Evolutionary conservation across 2,329 filamentous ascomycete species (phyloP), one percentile per base, ranked within the genome.

Genomic region (Aspergillaceae sp.): DNA sequence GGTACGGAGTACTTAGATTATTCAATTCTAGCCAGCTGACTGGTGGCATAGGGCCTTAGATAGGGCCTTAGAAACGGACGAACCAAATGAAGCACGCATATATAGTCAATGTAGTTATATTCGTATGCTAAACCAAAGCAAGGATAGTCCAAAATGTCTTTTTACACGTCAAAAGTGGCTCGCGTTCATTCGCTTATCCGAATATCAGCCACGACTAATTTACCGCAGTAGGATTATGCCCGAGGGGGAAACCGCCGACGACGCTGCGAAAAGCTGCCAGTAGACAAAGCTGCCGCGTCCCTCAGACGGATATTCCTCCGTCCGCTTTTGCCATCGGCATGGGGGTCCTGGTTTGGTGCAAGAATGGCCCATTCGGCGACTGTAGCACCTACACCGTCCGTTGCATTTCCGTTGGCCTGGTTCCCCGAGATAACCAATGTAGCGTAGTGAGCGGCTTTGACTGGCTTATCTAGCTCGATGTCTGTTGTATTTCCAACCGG

Each of bases 291-390:
- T 35, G 45, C 48, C 11, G 47, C 50, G n/a, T 46, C 40, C 7
- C 52, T 52, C 10, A 50, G 32, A 7, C 44, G 45, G 38, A 59
- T 42, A 36, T 42, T 52, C n/a, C 51, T 48, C 44, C 49, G 51
- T 3, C 29, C 19, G 27, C 41, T 10, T 26, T 10, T 40, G 5
- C 33, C 32, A 19, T 19, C 19, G 19, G 19, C 19, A 19, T 19
- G 19, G 19, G 19, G 19, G 19, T 19, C 19, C 19, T 19, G 19
- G 19, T 2, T 19, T 19, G 19, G 48, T 2, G 59, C 63, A 42
- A 74, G 52, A 46, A 74, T 71, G 7, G 63, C 68, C 68, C 69
- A 74, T 48, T 74, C 72, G 1, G 71, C 70, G 6, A 74, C 70
- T 4, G 66, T 74, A 4, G 71, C 70, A 3, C 72, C 72, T 4